Evolutionary conservation across 495 filamentous ascomycete species (phyloP).

Genomic region (Neurospora hispaniola): DNA sequence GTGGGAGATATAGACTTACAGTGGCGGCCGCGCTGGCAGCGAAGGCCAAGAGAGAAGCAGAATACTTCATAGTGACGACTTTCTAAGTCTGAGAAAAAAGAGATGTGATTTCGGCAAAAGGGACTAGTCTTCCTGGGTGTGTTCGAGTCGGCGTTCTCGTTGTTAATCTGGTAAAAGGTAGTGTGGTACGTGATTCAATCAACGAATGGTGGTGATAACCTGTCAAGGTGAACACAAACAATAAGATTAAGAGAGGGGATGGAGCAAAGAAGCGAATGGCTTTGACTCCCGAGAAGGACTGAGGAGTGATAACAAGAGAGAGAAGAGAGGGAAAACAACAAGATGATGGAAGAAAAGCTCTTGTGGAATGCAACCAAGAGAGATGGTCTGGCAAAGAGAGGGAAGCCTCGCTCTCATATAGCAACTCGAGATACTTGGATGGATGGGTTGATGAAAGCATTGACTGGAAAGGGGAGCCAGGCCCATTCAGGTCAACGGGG

Average conservation of each 20-base stretch:
- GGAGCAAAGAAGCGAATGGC: conserved; percentile 49
- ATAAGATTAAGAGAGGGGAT: conserved; percentile 19
- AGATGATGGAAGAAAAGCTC: background rate
- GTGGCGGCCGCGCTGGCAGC: conserved; percentile 49
- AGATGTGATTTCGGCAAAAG: conserved; percentile 11
- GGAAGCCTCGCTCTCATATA: conserved; percentile 9
- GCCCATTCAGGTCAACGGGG: background rate
- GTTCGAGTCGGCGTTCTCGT: background rate
- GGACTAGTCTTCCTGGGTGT: conserved; percentile 2
- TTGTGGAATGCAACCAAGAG: background rate
- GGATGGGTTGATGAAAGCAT: background rate
- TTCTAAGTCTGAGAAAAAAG: background rate
- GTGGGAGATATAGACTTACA: conserved; percentile 22
- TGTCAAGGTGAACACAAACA: conserved; percentile 6
- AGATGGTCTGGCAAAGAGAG: background rate
- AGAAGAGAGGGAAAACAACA: background rate
- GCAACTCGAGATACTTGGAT: background rate
- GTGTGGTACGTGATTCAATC: background rate
- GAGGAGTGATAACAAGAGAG: background rate
- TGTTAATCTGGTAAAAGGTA: background rate
- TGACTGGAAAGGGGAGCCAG: background rate
- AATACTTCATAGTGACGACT: conserved; percentile 37
- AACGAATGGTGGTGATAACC: conserved; percentile 15
- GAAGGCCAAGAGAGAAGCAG: conserved; percentile 41
- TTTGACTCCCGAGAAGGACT: conserved; percentile 26